A percentile compares a stretch with the other conserved stretches of the same genome.
These are phyloP conservation scores for Spironucleus salmonicida DNA, from an alignment of 208 protist genomes.

Conservation along the genomic window DNA sequence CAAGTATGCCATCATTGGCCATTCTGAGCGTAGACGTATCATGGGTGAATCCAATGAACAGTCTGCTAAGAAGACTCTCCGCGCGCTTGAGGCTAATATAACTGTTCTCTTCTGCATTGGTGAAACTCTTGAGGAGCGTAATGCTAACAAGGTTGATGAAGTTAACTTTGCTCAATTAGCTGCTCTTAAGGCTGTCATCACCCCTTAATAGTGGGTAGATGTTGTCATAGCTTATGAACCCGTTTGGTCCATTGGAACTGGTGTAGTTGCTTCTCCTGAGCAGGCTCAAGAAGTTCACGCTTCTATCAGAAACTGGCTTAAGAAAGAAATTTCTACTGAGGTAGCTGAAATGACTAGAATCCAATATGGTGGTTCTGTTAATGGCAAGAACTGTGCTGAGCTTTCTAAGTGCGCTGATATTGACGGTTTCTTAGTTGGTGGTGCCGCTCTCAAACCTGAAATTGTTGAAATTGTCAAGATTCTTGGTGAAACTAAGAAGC, in stretches of 20 bases:
- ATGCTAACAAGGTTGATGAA: slow-evolving; percentile 64
- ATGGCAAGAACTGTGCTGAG: slow-evolving; percentile 60
- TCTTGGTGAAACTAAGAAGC: slow-evolving; percentile 41
- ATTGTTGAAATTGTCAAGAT: slow-evolving; percentile 77
- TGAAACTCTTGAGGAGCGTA: slow-evolving; percentile 73
- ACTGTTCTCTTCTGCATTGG: slow-evolving; percentile 84
- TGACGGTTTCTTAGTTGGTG: slow-evolving; percentile 94
- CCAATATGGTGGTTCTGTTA: slow-evolving; percentile 92
- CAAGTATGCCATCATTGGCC: slow-evolving; percentile 79
- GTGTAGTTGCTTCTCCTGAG: slow-evolving; percentile 74
- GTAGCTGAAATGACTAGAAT: slow-evolving; percentile 69
- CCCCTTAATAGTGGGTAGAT: slow-evolving; percentile 55
- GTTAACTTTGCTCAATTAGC: slow-evolving; percentile 67
- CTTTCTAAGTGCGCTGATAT: slow-evolving; percentile 71
- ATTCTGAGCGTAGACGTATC: slow-evolving; percentile 81
- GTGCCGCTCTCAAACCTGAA: slow-evolving; percentile 73
- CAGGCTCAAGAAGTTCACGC: slow-evolving; percentile 75
- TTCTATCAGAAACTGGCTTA: slow-evolving; percentile 66
- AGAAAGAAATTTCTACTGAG: slow-evolving; percentile 59
- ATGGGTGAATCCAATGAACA: slow-evolving; percentile 45
- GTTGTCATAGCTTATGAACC: slow-evolving; percentile 94
- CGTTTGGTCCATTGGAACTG: slow-evolving; percentile 95
- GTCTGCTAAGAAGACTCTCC: slow-evolving; percentile 68
- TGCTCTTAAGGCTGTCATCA: slow-evolving; percentile 52
- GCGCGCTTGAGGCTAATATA: slow-evolving; percentile 61